Percentiles rank a stretch among this genome's conserved stretches.
These are phyloP conservation scores for Hypoxylon lienhwacheense DNA, from an alignment of 495 filamentous ascomycete genomes.

Conservation along the genomic window DNA sequence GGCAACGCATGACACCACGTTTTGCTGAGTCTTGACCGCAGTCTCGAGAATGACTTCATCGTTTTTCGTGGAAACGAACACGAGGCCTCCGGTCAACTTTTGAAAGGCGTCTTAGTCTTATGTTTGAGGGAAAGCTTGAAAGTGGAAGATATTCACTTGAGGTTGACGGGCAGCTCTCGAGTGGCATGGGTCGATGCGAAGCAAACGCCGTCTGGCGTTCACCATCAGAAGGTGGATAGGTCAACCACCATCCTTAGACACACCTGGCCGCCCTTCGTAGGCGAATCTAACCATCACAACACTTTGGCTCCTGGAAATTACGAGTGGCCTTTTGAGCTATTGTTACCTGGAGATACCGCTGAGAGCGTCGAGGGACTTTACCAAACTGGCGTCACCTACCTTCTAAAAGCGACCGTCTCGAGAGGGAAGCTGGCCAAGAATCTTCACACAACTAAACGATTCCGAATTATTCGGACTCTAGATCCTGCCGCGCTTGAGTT, in stretches of 20 bases:
- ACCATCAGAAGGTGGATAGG: conserved; percentile 52
- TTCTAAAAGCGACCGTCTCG: conserved; percentile 83
- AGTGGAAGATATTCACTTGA: conserved; percentile 71
- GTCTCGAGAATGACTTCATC: conserved; percentile 76
- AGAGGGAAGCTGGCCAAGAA: conserved; percentile 80
- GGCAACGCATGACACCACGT: background rate
- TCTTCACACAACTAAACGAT: conserved; percentile 71
- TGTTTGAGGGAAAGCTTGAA: conserved; percentile 69
- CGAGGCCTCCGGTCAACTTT: conserved; percentile 72
- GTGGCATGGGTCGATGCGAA: conserved; percentile 61
- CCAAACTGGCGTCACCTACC: conserved; percentile 80
- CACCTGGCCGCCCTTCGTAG: conserved; percentile 54
- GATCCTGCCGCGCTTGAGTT: conserved; percentile 79
- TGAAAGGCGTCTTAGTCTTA: conserved; percentile 75
- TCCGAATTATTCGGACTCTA: conserved; percentile 86
- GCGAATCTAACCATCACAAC: conserved; percentile 53
- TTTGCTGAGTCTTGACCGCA: conserved; percentile 41
- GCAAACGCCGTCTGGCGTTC: conserved; percentile 52
- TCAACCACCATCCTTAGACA: conserved; percentile 48
- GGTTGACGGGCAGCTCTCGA: conserved; percentile 69
- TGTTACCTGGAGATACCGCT: conserved; percentile 71
- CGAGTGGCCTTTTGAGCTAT: conserved; percentile 84
- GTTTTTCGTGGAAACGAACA: conserved; percentile 74
- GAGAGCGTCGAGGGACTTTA: conserved; percentile 88
- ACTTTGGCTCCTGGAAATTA: conserved; percentile 77